phyloP scores from a whole-genome alignment of 257 asterid species.

The Nicotiana undulata region DNA sequence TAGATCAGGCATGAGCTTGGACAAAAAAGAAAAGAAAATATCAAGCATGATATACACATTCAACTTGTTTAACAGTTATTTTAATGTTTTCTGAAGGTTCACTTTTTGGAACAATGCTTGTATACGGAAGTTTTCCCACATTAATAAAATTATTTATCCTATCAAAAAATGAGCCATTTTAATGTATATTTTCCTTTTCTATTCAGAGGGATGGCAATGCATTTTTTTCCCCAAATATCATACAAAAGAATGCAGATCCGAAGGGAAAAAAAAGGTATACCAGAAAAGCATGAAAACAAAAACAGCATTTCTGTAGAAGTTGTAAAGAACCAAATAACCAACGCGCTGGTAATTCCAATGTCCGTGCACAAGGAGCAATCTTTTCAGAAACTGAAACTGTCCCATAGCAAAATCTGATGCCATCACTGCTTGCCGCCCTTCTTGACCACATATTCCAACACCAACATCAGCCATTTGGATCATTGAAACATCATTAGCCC shows the following conservation, averaged over 20 bases:
- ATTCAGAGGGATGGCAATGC: neutral
- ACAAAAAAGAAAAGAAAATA: neutral
- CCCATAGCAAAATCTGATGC: constrained; percentile 99
- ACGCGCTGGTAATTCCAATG: constrained; percentile 97
- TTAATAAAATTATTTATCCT: neutral
- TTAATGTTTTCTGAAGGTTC: neutral
- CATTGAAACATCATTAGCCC: constrained; percentile 99
- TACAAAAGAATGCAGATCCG: neutral
- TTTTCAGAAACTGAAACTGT: constrained; percentile 79
- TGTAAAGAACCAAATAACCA: constrained; percentile 86
- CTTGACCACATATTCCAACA: constrained; percentile 98
- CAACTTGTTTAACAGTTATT: neutral
- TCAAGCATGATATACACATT: neutral
- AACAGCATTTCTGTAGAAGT: constrained; percentile 96
- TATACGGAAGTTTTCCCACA: neutral
- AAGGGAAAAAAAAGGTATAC: constrained; percentile 29
- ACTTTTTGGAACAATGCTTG: neutral
- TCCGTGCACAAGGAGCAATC: constrained; percentile 93
- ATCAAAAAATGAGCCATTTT: neutral
- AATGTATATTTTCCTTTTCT: constrained; percentile 1
- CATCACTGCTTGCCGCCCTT: constrained; percentile 99
- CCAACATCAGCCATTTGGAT: constrained; percentile 99
- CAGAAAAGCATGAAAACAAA: constrained; percentile 98
- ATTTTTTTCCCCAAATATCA: neutral
- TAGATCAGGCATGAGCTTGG: neutral